These are phyloP conservation scores for Trichophyton benhamiae DNA, from an alignment of 2,329 filamentous ascomycete genomes.

Conservation along the genomic window DNA sequence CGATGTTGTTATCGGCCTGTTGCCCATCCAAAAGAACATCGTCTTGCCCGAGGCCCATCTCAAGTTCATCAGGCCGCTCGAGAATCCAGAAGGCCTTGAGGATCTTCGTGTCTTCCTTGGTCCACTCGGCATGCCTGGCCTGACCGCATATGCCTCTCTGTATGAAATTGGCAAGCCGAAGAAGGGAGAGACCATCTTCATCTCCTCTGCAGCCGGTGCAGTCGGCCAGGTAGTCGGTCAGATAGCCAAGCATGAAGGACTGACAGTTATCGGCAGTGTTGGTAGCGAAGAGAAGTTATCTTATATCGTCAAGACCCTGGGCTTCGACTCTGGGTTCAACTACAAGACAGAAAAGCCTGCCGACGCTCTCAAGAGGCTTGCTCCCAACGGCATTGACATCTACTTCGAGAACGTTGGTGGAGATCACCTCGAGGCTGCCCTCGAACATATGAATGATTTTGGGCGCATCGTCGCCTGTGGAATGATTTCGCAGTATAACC, in stretches of 20 bases:
- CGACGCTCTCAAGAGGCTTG: slow-evolving; percentile 57
- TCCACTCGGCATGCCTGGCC: slow-evolving; percentile 63
- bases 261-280: slow-evolving; percentile 68
- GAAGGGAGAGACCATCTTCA: slow-evolving; percentile 69
- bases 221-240: slow-evolving; percentile 77
- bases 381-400: slow-evolving; percentile 67
- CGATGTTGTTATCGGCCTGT: slow-evolving; percentile 48
- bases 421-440: slow-evolving; percentile 57
- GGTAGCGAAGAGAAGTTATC: slow-evolving; percentile 69
- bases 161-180: slow-evolving; percentile 64
- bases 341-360: slow-evolving; percentile 69
- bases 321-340: slow-evolving; percentile 67
- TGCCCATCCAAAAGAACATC: slow-evolving; percentile 59
- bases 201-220: slow-evolving; percentile 66
- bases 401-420: slow-evolving; percentile 75
- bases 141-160: slow-evolving; percentile 63
- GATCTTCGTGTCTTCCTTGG: slow-evolving; percentile 54
- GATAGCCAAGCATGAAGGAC: slow-evolving; percentile 66
- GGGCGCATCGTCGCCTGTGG: slow-evolving; percentile 54
- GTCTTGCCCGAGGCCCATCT: slow-evolving; percentile 39
- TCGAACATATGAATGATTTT: slow-evolving; percentile 50
- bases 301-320: slow-evolving; percentile 57
- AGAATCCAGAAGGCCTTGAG: slow-evolving; percentile 49
- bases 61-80: slow-evolving; percentile 41
- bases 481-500: slow-evolving; percentile 71